Evolutionary conservation across 441 rosid genomes (phyloP).

Genomic region (Adansonia rubrostipa): DNA sequence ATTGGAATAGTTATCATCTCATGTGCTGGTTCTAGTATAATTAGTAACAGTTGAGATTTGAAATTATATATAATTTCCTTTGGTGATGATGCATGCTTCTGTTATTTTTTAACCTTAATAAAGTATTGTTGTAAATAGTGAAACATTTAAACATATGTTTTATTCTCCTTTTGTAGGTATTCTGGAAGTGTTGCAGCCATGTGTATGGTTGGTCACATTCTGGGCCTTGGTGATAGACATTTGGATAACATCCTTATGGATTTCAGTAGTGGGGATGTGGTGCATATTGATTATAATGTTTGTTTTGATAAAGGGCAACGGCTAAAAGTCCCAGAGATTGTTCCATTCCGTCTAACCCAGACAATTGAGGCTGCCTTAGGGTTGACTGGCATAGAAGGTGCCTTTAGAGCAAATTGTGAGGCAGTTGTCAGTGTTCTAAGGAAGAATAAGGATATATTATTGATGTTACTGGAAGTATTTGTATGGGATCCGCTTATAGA

Average conservation of each 20-base stretch:
- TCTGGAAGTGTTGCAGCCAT: constrained; percentile 96
- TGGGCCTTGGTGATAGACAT: constrained; percentile 98
- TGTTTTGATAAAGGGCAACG: constrained; percentile 98
- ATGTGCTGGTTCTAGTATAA: constrained; percentile 1
- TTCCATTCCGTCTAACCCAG: constrained; percentile 97
- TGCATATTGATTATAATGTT: constrained; percentile 97
- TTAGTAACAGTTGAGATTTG: constrained; percentile 2
- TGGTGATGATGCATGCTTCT: constrained; percentile 22
- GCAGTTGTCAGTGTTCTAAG: constrained; percentile 82
- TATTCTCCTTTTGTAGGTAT: constrained; percentile 64
- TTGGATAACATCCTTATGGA: constrained; percentile 97
- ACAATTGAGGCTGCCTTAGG: constrained; percentile 93
- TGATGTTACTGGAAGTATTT: constrained; percentile 95
- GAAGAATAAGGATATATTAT: constrained; percentile 83
- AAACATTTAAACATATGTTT: constrained; percentile 10
- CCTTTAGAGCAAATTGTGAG: constrained; percentile 89
- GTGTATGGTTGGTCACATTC: constrained; percentile 98
- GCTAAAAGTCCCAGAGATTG: constrained; percentile 94
- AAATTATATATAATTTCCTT: constrained; percentile 10
- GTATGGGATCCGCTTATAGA: constrained; percentile 99
- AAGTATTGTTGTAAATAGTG: background rate
- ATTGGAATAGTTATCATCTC: constrained; percentile 2
- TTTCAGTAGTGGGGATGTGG: constrained; percentile 93
- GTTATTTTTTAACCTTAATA: background rate
- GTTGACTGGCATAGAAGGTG: constrained; percentile 93